Evolutionary conservation across 352 stramenopile species (phyloP).

Genomic region (Pythium brassicae): DNA sequence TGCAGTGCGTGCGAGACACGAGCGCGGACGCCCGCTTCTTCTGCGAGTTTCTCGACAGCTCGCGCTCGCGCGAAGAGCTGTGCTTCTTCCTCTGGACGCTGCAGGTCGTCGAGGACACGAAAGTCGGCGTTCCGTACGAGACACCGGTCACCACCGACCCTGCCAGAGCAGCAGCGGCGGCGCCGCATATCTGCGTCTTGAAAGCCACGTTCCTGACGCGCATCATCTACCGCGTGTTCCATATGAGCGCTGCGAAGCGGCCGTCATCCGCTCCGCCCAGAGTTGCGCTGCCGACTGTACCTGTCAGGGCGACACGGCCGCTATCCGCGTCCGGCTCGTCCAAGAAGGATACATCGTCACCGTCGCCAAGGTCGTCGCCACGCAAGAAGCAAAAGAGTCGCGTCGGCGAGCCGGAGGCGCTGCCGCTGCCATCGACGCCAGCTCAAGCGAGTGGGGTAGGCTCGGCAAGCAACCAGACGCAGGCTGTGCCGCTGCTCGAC

Average conservation of each 20-base stretch:
- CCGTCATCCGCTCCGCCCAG: conserved; percentile 3
- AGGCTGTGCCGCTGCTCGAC: conserved; percentile 2
- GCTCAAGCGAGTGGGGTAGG: not conserved
- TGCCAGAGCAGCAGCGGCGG: not conserved
- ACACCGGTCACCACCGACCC: conserved; percentile 1
- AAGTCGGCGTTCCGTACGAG: conserved; percentile 49
- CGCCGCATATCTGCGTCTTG: conserved; percentile 35
- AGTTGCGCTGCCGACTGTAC: too few relatives aligned
- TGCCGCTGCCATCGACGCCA: not conserved
- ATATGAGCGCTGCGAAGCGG: conserved; percentile 24
- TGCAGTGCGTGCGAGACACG: conserved; percentile 21
- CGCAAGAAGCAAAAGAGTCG: conserved; percentile 13
- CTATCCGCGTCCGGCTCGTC: not conserved
- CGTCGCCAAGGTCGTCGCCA: conserved; percentile 10
- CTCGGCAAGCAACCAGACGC: not conserved
- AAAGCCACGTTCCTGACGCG: conserved; percentile 51
- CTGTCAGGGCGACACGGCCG: not conserved
- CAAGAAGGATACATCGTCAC: conserved; percentile 7
- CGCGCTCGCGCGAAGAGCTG: conserved; percentile 30
- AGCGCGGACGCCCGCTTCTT: conserved; percentile 43
- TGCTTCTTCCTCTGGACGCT: conserved; percentile 54
- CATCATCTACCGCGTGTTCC: conserved; percentile 41
- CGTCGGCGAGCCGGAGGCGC: not conserved
- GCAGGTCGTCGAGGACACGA: conserved; percentile 38
- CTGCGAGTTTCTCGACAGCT: conserved; percentile 51